Evolutionary conservation across 1,139 yeast species (phyloP), one percentile per base, ranked within the genome.

Genomic region (Kluyveromyces sp.): DNA sequence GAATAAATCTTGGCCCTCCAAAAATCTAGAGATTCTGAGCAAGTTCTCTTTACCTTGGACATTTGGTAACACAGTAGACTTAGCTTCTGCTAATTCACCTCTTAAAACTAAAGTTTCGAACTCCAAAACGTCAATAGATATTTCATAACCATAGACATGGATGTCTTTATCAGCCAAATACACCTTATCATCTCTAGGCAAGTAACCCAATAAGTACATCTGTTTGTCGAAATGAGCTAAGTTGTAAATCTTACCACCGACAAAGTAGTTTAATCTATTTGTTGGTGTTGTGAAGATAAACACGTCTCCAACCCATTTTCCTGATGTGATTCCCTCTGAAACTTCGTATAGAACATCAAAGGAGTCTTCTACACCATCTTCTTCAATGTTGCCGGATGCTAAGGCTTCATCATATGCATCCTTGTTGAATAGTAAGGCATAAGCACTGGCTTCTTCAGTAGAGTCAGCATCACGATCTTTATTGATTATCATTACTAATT

Each of bases 241-340:
- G 61, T 89, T 92, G 65, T 88, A 87, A 25, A 85, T 82, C 62
- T 89, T 89, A 41, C 95, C 95, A 58, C 98, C 98, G 53, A 92
- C 97, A 53, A 88, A 79, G 66, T 92, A 94, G 69, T 90, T 92
- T 62, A 94, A 76, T 66, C 97, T 80, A 68, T 89, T 88, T 34
- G 95, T 78, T 26, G 82, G 60, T 1, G 95, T 83, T 15, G 97
- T 88, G 71, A 84, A 92, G 47, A 92, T 79, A 64, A 90, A 90
- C 39, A 94, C 97, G 70, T 92, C 97, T 55, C 98, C 98, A 59
- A 90, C 88, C 86, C 97, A 92, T 65, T 83, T 83, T 59, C 97
- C 97, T 25, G 95, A 83, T 51, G 86, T 79, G 37, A 92, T 79
- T 31, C 83, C 70, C 63, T 92, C 98, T 48, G 81, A 79, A 52